Conservation (phyloP, 495 filamentous ascomycete species). For the Margaritispora aquatica region DNA sequence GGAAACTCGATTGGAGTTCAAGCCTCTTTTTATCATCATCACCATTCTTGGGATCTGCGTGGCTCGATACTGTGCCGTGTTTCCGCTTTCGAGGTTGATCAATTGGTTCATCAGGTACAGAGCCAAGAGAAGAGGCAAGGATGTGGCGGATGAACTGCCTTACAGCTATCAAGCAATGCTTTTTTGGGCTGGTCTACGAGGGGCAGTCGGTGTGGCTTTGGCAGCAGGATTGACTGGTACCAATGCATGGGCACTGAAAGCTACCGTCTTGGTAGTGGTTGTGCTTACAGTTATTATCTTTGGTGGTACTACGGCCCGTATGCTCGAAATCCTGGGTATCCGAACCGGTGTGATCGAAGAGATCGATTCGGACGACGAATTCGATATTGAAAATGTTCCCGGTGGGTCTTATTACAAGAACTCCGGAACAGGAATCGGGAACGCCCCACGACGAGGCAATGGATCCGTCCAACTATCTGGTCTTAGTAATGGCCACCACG, state of each 20-base stretch:
- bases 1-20: constrained; percentile 77
- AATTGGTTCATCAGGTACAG: constrained; percentile 92
- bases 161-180: constrained; percentile 95
- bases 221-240: constrained; percentile 80
- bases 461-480: constrained; percentile 50
- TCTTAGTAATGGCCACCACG: constrained; percentile 27
- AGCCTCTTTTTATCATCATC: constrained; percentile 92
- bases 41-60: constrained; percentile 86
- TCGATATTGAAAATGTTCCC: constrained; percentile 84
- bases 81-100: constrained; percentile 82
- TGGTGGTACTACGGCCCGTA: constrained; percentile 94
- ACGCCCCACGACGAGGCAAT: constrained; percentile 58
- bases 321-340: constrained; percentile 94
- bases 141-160: constrained; percentile 84
- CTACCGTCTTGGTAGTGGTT: constrained; percentile 93
- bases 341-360: constrained; percentile 94
- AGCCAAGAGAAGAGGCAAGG: constrained; percentile 69
- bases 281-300: constrained; percentile 98
- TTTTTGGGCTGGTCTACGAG: constrained; percentile 95
- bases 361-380: constrained; percentile 94
- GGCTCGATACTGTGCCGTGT: constrained; percentile 88
- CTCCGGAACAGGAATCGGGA: constrained; percentile 58
- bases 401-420: constrained; percentile 74
- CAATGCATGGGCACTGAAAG: constrained; percentile 72
- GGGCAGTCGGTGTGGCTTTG: constrained; percentile 91